Evolutionary conservation across 2,329 filamentous ascomycete genomes (phyloP).

Genomic region (Chrysoporthe deuterocubensis): DNA sequence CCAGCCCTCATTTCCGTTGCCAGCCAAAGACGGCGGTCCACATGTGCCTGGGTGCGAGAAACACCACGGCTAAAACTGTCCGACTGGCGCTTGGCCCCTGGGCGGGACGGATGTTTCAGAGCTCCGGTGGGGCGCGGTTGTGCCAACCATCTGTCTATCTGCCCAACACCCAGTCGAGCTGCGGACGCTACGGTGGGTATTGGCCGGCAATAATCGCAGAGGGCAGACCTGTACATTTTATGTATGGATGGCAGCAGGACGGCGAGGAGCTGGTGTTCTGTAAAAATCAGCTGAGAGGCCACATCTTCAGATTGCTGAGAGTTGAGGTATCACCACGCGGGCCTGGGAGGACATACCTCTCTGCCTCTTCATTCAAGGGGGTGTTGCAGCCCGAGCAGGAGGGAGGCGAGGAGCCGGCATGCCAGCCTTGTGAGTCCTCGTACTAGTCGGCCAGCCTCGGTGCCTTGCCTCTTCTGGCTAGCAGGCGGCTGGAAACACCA

Average conservation of each 20-base stretch:
- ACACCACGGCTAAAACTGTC: slow-evolving; percentile 9
- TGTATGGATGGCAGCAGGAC: background rate
- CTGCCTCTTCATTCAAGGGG: too few relatives aligned
- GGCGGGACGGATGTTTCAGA: slow-evolving; percentile 12
- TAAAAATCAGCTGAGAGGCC: too few relatives aligned
- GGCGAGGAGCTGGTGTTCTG: background rate
- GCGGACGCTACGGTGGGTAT: background rate
- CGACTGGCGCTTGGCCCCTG: slow-evolving; percentile 10
- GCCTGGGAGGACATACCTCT: too few relatives aligned
- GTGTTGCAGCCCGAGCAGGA: background rate
- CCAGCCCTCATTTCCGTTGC: slow-evolving; percentile 13
- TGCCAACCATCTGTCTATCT: background rate
- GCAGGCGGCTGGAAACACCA: slow-evolving; percentile 15
- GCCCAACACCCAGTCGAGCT: background rate
- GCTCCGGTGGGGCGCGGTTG: background rate
- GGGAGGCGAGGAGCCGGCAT: background rate
- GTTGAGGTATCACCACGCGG: too few relatives aligned
- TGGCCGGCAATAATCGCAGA: background rate
- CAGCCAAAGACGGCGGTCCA: background rate
- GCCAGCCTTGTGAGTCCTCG: too few relatives aligned
- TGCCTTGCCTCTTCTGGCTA: slow-evolving; percentile 1
- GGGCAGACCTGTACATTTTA: too few relatives aligned
- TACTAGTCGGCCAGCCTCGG: background rate
- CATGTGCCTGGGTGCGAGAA: background rate
- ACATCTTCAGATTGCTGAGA: too few relatives aligned